Evolutionary conservation across 1,139 yeast species (phyloP).

Genomic region (Pneumocystis oryctolagi): DNA sequence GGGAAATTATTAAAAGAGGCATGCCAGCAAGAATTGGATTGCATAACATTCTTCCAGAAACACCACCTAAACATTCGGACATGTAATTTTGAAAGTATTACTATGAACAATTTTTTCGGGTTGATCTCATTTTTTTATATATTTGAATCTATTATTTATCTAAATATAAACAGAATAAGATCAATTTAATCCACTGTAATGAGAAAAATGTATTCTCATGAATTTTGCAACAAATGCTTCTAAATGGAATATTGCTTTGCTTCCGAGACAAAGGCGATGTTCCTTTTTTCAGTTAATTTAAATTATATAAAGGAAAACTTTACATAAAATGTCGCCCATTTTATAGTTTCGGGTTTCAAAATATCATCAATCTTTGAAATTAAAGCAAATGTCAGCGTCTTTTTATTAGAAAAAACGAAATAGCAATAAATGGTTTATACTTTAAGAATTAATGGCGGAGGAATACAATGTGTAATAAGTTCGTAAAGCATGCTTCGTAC

Average conservation of each 20-base stretch:
- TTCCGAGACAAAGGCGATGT: constrained; percentile 74
- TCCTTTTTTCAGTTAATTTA: constrained; percentile 28
- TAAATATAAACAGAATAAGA: not conserved
- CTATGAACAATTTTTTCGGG: not conserved
- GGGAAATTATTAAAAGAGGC: constrained; percentile 49
- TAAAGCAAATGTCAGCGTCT: constrained; percentile 21
- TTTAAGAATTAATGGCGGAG: constrained; percentile 64
- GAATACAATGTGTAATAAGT: constrained; percentile 80
- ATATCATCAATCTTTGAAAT: constrained; percentile 35
- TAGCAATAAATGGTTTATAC: constrained; percentile 2
- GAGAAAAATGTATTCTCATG: constrained; percentile 39
- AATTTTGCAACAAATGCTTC: constrained; percentile 86
- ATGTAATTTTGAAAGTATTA: not conserved
- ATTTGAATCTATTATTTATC: not conserved
- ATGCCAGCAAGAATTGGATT: not conserved
- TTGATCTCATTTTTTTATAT: not conserved
- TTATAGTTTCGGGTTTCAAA: constrained; percentile 41
- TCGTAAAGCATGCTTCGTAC: constrained; percentile 70
- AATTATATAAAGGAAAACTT: constrained; percentile 7
- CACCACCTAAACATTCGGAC: not conserved
- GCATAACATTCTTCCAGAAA: not conserved
- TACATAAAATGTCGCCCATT: constrained; percentile 47
- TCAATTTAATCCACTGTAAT: not conserved
- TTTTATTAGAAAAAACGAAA: not conserved
- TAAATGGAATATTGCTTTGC: constrained; percentile 78